These are phyloP conservation scores for Penicillium sp. DNA, from an alignment of 2,329 filamentous ascomycete genomes.

Conservation along the genomic window DNA sequence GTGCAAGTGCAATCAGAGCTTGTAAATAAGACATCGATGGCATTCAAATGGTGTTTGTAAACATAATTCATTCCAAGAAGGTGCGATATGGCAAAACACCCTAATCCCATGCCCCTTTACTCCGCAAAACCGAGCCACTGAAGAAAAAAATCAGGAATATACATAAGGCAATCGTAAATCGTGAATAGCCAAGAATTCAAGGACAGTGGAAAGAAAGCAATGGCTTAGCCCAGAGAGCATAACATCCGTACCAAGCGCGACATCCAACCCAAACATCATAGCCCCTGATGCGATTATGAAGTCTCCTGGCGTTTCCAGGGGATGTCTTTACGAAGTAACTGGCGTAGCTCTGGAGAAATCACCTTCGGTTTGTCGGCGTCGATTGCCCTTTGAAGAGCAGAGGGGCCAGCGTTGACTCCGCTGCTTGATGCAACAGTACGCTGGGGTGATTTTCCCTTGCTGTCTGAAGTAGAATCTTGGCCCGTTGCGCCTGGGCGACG, in stretches of 20 bases:
- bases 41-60: background rate
- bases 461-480: slow-evolving; percentile 11
- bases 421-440: slow-evolving; percentile 21
- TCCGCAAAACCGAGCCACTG: background rate
- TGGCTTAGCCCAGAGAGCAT: background rate
- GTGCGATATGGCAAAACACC: background rate
- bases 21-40: background rate
- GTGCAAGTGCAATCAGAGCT: background rate
- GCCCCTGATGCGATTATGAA: background rate
- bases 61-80: background rate
- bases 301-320: slow-evolving; percentile 31
- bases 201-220: background rate
- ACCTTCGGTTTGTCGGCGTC: slow-evolving; percentile 40
- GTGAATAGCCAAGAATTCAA: background rate
- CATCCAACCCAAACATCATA: background rate
- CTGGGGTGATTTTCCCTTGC: slow-evolving; percentile 28
- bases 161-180: slow-evolving; percentile 6
- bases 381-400: slow-evolving; percentile 15
- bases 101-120: background rate
- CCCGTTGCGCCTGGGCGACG: slow-evolving; percentile 34
- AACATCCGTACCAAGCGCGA: background rate
- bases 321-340: slow-evolving; percentile 54
- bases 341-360: slow-evolving; percentile 56
- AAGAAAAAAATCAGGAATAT: background rate
- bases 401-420: slow-evolving; percentile 17